These are phyloP conservation scores for Dalbergia oliveri DNA, from an alignment of 306 rosid species.

Conservation along the genomic window DNA sequence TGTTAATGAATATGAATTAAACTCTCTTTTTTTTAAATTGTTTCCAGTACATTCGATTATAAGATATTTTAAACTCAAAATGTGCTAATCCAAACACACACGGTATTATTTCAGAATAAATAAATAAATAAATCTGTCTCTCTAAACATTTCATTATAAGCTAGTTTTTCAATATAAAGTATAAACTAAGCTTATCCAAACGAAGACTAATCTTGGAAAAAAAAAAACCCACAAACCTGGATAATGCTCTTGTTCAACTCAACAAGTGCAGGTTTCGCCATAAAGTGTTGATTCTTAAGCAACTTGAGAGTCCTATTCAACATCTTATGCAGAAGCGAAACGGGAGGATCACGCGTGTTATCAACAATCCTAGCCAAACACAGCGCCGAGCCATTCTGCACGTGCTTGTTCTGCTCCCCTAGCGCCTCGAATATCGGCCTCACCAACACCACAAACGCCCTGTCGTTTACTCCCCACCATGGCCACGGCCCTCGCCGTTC, in stretches of 20 bases:
- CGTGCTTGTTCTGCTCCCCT: slow-evolving; percentile 84
- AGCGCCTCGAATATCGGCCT: slow-evolving; percentile 80
- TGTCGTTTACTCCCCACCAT: slow-evolving; percentile 35
- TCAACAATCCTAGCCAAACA: slow-evolving; percentile 72
- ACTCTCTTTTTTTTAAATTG: too few relatives aligned
- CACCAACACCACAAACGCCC: slow-evolving; percentile 62
- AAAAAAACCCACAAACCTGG: slow-evolving; percentile 52
- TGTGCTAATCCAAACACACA: too few relatives aligned
- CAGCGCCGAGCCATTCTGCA: slow-evolving; percentile 72
- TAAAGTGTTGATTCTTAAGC: slow-evolving; percentile 76
- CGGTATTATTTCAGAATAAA: too few relatives aligned
- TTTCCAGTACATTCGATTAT: too few relatives aligned
- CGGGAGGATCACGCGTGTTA: slow-evolving; percentile 67
- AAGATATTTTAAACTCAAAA: too few relatives aligned
- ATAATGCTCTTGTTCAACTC: slow-evolving; percentile 72
- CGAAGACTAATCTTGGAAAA: not conserved
- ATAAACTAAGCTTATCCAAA: not conserved
- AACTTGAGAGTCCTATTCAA: slow-evolving; percentile 69
- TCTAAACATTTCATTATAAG: not conserved
- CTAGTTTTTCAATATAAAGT: not conserved
- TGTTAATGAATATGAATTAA: too few relatives aligned
- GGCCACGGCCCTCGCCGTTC: not conserved
- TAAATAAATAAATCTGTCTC: not conserved
- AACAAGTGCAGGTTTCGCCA: slow-evolving; percentile 80
- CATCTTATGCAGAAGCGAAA: slow-evolving; percentile 72